These are phyloP conservation scores for Cyclostephanos invisitatus DNA, from an alignment of 108 stramenopile species.

Conservation along the genomic window DNA sequence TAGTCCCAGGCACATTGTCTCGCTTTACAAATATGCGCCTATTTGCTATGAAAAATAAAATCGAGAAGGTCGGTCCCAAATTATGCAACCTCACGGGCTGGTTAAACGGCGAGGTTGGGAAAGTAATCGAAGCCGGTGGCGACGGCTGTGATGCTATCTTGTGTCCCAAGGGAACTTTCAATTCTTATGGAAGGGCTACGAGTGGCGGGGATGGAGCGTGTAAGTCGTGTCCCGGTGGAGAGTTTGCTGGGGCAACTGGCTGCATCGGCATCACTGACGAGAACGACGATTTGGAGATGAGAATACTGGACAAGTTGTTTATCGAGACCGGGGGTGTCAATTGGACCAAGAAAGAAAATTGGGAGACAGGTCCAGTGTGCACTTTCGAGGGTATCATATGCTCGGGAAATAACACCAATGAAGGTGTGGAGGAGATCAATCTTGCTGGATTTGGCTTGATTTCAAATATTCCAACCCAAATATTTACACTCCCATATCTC, in stretches of 20 bases:
- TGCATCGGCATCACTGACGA: conserved; percentile 50
- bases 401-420: conserved; percentile 28
- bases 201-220: conserved; percentile 45
- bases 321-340: conserved; percentile 55
- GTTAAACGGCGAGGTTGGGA: conserved; percentile 49
- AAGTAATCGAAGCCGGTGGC: conserved; percentile 36
- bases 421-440: conserved; percentile 56
- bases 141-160: conserved; percentile 77
- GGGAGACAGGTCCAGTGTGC: conserved; percentile 61
- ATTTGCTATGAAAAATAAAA: conserved; percentile 37
- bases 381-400: conserved; percentile 80
- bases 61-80: conserved; percentile 10
- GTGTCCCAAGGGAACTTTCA: conserved; percentile 72
- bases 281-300: conserved; percentile 45
- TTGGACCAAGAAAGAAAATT: conserved; percentile 64
- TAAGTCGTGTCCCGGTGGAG: conserved; percentile 52
- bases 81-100: conserved; percentile 37
- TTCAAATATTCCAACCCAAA: conserved; percentile 58
- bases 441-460: conserved; percentile 57
- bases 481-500: conserved; percentile 65
- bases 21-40: conserved; percentile 44
- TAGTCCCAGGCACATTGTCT: conserved; percentile 43
- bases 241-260: conserved; percentile 56
- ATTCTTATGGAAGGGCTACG: conserved; percentile 59
- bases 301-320: conserved; percentile 59